Conservation (phyloP, 2,329 filamentous ascomycete genomes). For the Clonostachys sp. region DNA sequence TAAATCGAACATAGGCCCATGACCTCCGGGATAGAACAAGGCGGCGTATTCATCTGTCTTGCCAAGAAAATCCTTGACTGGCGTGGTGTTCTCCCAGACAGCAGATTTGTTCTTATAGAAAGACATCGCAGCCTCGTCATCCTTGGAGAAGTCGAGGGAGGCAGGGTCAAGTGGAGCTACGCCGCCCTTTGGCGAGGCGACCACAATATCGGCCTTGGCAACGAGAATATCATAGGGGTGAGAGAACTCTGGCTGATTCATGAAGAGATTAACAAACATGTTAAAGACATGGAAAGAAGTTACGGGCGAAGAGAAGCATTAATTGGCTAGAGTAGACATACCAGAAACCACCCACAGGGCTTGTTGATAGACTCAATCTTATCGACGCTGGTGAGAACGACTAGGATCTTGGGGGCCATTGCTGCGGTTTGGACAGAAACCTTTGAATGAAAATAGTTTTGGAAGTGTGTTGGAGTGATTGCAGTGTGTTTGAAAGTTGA, state of each 20-base stretch:
- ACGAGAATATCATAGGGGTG: slow-evolving; percentile 58
- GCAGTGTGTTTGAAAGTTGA: too few relatives aligned
- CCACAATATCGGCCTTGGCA: slow-evolving; percentile 45
- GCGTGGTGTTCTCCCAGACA: slow-evolving; percentile 60
- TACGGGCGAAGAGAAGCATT: too few relatives aligned
- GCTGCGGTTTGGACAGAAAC: slow-evolving; percentile 3
- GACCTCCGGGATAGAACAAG: slow-evolving; percentile 52
- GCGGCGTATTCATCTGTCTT: slow-evolving; percentile 59
- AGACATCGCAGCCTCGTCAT: slow-evolving; percentile 41
- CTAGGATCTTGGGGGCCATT: slow-evolving; percentile 59
- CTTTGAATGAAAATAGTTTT: too few relatives aligned
- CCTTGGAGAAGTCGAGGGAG: slow-evolving; percentile 50
- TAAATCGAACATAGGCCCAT: slow-evolving; percentile 68
- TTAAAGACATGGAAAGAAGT: neutral
- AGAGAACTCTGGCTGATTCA: slow-evolving; percentile 51
- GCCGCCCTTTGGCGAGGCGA: slow-evolving; percentile 61
- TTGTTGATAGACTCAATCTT: slow-evolving; percentile 40
- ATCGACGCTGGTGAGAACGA: slow-evolving; percentile 64
- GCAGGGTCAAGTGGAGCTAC: slow-evolving; percentile 54
- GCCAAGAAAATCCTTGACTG: slow-evolving; percentile 52
- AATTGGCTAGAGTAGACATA: slow-evolving; percentile 20
- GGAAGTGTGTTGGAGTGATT: too few relatives aligned
- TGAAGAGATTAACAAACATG: neutral
- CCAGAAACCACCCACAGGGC: slow-evolving; percentile 69
- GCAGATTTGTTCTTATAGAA: slow-evolving; percentile 52